Conservation (phyloP, 768 basidiomycete genomes). For the Russula brevipes region DNA sequence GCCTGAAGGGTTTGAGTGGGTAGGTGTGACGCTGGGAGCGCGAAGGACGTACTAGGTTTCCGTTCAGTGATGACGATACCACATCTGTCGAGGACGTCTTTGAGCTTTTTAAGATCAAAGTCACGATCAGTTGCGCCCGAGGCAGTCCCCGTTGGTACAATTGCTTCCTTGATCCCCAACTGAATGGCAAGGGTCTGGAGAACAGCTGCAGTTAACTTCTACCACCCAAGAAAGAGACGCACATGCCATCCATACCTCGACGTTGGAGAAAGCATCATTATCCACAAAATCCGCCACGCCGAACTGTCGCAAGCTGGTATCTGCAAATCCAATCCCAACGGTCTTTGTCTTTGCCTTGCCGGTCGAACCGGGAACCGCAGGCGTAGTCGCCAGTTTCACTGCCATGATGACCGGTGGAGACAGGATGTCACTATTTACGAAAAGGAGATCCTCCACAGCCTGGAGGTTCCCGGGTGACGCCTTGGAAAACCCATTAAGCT, state of each 20-base stretch:
- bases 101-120: conserved; percentile 82
- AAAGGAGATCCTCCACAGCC: conserved; percentile 53
- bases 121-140: conserved; percentile 75
- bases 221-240: background rate
- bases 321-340: conserved; percentile 87
- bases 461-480: conserved; percentile 72
- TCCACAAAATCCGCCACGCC: conserved; percentile 91
- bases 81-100: conserved; percentile 83
- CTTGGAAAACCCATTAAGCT: conserved; percentile 33
- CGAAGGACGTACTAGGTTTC: conserved; percentile 60
- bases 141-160: conserved; percentile 70
- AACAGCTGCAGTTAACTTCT: conserved; percentile 1
- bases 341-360: conserved; percentile 58
- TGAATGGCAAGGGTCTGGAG: conserved; percentile 88
- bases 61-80: conserved; percentile 87
- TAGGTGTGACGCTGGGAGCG: background rate
- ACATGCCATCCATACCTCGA: conserved; percentile 56
- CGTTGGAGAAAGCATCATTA: conserved; percentile 93
- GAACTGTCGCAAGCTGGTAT: conserved; percentile 77
- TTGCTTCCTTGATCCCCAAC: conserved; percentile 93
- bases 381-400: conserved; percentile 63
- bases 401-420: conserved; percentile 88
- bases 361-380: conserved; percentile 37
- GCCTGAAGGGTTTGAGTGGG: conserved; percentile 40
- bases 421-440: conserved; percentile 71